These are phyloP conservation scores for Mycotypha africana DNA, from an alignment of 371 early-diverging fungal genomes.

Conservation along the genomic window DNA sequence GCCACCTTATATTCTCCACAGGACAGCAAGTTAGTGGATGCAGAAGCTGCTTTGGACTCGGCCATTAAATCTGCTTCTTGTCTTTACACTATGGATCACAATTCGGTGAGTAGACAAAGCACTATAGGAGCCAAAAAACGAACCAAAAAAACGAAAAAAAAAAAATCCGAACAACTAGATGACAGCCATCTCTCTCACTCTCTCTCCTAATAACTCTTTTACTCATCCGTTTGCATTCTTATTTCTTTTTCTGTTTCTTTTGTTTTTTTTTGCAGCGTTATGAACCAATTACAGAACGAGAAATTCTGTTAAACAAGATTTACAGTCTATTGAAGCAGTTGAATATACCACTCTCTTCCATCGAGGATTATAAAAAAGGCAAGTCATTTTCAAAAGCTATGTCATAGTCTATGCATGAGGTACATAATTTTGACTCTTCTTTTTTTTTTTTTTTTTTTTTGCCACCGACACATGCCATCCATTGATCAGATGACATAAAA, in stretches of 20 bases:
- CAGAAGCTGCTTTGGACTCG: constrained; percentile 24
- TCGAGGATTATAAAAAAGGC: constrained; percentile 1
- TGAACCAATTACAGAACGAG: neutral
- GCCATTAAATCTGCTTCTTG: constrained; percentile 18
- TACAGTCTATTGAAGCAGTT: neutral
- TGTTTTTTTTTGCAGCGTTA: too few species aligned
- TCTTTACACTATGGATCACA: constrained; percentile 5
- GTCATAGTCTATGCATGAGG: too few species aligned
- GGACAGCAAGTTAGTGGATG: constrained; percentile 14
- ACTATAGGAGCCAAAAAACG: too few species aligned
- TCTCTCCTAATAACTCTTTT: too few species aligned
- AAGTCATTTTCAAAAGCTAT: neutral
- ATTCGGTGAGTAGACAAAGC: too few species aligned
- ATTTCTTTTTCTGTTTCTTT: too few species aligned
- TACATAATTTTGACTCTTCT: too few species aligned
- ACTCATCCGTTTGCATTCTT: too few species aligned
- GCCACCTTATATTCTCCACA: neutral
- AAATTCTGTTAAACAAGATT: neutral
- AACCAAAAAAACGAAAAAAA: too few species aligned
- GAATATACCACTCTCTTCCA: neutral
- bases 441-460: neutral
- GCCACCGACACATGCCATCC: neutral
- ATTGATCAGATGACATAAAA: constrained; percentile 12
- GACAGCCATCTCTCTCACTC: too few species aligned
- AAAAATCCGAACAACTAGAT: too few species aligned